Evolutionary conservation across 2,329 filamentous ascomycete genomes (phyloP), one percentile per base, ranked within the genome.

Genomic region (Aspergillus sp.): DNA sequence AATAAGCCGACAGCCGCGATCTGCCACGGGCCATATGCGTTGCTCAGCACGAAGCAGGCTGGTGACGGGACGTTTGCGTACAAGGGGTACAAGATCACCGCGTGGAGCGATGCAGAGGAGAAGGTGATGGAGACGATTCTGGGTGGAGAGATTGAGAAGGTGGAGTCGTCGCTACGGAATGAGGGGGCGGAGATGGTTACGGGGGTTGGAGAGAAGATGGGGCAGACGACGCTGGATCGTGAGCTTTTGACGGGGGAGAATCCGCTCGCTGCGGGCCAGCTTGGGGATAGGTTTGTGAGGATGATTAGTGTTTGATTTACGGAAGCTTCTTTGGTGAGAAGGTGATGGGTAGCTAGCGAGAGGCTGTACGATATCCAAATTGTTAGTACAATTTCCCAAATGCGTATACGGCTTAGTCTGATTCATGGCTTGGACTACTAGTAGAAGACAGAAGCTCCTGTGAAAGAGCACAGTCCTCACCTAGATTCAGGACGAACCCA

Each of bases 21-120:
- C n/a, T 82, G 80, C 45, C 80, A 83, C 57, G 81, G 81, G 1
- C 79, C 80, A 0, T 81, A 77, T 66, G 81, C 79, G 1, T 74
- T 82, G 43, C 60, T 83, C 15, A 78, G 75, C 4, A 82, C 80
- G 0, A 79, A 77, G 64, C 64, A 68, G 17, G 72, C 67, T 0
- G 76, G 73, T 0, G 69, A 71, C 52, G 71, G 72, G 1, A 68
- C 72, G 31, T 82, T 82, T 54, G 77, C 74, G 25, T 82, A 82
- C 61, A 76, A 79, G 47, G 80, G 79, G 17, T 82, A 82, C 62
- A 76, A 77, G 65, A 75, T 82, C 34, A 82, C 79, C 1, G 74
- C 73, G 43, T 82, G 79, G 75, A 79, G 77, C 47, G 79, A 82
- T 67, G 73, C 71, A 0, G 80, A 82, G 66, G 81, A 82, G 69